Base-by-base conservation (phyloP, 2,329 filamentous ascomycete species). In the Aspergillus chevalieri region DNA sequence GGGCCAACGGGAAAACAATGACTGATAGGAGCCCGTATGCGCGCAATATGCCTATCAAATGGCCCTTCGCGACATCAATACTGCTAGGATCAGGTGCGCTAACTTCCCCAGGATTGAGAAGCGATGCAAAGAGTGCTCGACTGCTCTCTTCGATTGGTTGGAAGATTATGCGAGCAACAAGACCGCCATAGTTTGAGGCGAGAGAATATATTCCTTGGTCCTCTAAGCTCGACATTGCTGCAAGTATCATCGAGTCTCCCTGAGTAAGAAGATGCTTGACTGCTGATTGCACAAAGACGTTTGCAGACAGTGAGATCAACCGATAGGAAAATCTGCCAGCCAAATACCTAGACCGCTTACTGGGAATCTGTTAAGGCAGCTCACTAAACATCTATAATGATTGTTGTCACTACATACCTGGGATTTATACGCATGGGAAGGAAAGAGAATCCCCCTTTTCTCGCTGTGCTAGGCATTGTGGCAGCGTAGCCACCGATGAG, bases 141-240 rank as follows among this genome's bases (percentile, higher is more conserved):
- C 87, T 91, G 66, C 86, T 92, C 70, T 98, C 94, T 69, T 98
- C 93, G 52, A 98, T 83, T 6, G 93, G 94, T 63, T 97, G 93
- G 66, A 98, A 92, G 46, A 98, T 74, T 55, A 97, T 82, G 3
- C 93, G 82, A 0, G 93, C 93, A 24, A 95, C 74, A 0, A 98
- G 80, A 2, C 91, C 88, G 19, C 93, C 93, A 66, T 93, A 98
- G 69, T 97, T 98, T 60, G 90, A 90, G 47, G 92, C 93, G 4
- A 98, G 78, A 0, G 91, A 89, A 64, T 97, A 98, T 33, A 89
- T 84, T 12, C 93, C 93, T 72, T 97, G 93, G 4, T 91, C 86
- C 39, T 82, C 77, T 1, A 93, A 80, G 0, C 84, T 83, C 6
- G 91, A 85, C 50, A 97, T 77, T 10, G 84, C 73, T 14, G 87